Base-by-base conservation (phyloP, 371 early-diverging fungal species). In the Basidiobolus meristosporus region DNA sequence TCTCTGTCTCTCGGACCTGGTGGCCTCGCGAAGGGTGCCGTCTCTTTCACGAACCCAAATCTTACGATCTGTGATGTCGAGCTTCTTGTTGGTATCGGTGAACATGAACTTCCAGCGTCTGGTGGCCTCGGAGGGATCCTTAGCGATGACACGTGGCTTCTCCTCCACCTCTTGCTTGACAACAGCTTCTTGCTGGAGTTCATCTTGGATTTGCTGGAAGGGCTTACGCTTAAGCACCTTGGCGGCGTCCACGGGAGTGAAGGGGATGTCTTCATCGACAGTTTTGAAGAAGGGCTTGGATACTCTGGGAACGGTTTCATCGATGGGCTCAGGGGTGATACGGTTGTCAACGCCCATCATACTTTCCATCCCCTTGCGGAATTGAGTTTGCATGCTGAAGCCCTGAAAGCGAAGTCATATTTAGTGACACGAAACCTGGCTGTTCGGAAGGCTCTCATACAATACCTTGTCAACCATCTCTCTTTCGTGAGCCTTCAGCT, bases 171-270 rank as follows among this genome's bases (percentile, higher is more conserved):
- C 5, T 5, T 3, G 3, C 9, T 9, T 9, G 26, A 9, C 9
- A 26, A 26, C 26, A 26, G 9, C 52, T 31, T 67, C 61, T 38
- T 47, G 38, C 36, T 53, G 57, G 48, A 66, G 54, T 31, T 46
- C 48, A 38, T 43, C 59, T 44, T 67, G 66, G 39, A 82, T 67
- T 45, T 74, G 67, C 39, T 65, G 66, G 61, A 70, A 72, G 2
- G 83, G 77, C 46, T 73, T 64, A 51, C 77, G 72, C 42, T 76
- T 65, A 53, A 90, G 54, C 3, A 69, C 65, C 38, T 68, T 63
- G 22, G 91, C 88, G 9, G 91, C 91, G 50, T 87, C 86, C 39
- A 63, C 59, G 16, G 82, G 66, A 0, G 65, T 65, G 38, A 85
- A 82, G 2, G 56, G 21, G 21, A 67, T 53, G 31, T 75, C 82